These are phyloP conservation scores for Metschnikowia henanensis DNA, from an alignment of 805 yeast species.

Conservation along the genomic window DNA sequence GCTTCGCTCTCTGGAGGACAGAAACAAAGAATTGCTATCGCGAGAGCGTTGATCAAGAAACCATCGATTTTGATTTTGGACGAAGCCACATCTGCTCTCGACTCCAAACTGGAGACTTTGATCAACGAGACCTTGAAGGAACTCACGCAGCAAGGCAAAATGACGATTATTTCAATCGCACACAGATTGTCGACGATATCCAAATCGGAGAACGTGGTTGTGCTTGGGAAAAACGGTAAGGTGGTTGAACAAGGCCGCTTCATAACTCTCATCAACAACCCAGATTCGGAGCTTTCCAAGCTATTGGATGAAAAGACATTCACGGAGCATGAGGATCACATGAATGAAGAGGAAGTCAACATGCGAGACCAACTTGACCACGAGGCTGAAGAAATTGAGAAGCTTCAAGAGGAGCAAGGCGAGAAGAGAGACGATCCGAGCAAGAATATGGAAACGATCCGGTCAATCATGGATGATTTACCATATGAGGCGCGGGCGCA, in stretches of 20 bases:
- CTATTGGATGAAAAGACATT: conserved; percentile 38
- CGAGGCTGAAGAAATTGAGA: conserved; percentile 26
- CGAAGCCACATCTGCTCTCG: conserved; percentile 69
- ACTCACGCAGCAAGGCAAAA: conserved; percentile 36
- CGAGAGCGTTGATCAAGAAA: conserved; percentile 66
- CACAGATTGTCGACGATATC: conserved; percentile 46
- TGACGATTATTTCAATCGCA: conserved; percentile 46
- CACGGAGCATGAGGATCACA: conserved; percentile 20
- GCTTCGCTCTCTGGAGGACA: conserved; percentile 72
- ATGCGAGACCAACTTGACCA: conserved; percentile 26
- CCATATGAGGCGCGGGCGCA: conserved; percentile 32
- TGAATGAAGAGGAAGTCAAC: conserved; percentile 26
- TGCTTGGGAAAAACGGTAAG: conserved; percentile 41
- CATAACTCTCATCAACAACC: conserved; percentile 39
- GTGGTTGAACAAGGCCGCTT: conserved; percentile 43
- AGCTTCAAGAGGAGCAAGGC: conserved; percentile 14
- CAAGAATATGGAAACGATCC: conserved; percentile 24
- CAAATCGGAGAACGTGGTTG: conserved; percentile 44
- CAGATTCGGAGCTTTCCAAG: conserved; percentile 41
- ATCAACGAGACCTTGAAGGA: conserved; percentile 43
- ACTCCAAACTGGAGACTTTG: conserved; percentile 48
- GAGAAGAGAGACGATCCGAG: conserved; percentile 2
- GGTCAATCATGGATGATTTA: conserved; percentile 36
- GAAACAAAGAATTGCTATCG: conserved; percentile 75
- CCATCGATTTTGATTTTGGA: conserved; percentile 66